Percentiles rank a stretch among this genome's conserved stretches.
Conservation (phyloP, 2,329 filamentous ascomycete species). For the Talaromyces verruculosus region DNA sequence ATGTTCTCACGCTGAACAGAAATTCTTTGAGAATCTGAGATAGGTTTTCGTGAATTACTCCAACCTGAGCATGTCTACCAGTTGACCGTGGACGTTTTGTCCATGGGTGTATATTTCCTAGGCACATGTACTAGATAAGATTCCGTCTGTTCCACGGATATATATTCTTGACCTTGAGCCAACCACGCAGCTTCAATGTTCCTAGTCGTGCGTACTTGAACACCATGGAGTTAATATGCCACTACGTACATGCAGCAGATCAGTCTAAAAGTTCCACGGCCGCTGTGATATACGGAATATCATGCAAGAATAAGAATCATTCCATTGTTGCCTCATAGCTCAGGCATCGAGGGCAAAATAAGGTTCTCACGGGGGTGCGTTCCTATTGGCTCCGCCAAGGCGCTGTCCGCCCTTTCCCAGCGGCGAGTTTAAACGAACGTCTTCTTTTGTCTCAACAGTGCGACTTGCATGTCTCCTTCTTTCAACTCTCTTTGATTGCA, state of each 20-base stretch:
- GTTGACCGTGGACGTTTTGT: too few relatives aligned
- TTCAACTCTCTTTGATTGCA: neutral
- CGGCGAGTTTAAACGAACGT: constrained; percentile 1
- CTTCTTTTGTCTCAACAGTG: neutral
- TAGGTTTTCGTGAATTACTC: neutral
- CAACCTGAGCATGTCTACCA: neutral
- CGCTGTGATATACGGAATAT: neutral
- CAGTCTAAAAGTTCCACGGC: neutral
- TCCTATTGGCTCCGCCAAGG: neutral
- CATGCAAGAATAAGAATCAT: too few relatives aligned
- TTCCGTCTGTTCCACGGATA: too few relatives aligned
- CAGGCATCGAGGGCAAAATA: neutral
- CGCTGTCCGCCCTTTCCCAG: neutral
- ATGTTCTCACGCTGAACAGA: neutral
- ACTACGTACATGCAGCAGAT: neutral
- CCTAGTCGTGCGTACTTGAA: neutral
- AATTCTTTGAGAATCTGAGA: neutral
- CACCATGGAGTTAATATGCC: neutral
- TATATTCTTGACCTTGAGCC: neutral
- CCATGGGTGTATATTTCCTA: too few relatives aligned
- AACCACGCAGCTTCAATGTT: neutral
- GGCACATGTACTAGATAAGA: too few relatives aligned
- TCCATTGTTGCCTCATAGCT: neutral
- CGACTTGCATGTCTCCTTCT: neutral
- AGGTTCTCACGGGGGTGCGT: neutral